phyloP scores from a whole-genome alignment of 2,329 filamentous ascomycete species.

The Phaeosphaeriaceae sp. region DNA sequence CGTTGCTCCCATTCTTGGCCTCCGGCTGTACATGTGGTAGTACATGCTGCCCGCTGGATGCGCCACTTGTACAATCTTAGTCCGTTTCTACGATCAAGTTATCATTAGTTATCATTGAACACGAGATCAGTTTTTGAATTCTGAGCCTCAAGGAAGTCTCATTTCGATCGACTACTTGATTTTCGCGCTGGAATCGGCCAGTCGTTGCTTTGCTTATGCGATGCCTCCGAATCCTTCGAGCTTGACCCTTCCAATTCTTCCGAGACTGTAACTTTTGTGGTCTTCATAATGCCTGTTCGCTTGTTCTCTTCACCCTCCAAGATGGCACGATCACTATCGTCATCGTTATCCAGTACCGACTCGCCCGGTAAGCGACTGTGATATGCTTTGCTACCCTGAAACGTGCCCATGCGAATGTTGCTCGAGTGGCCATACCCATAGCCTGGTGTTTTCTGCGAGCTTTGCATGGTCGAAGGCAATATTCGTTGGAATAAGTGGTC shows the following conservation, averaged over 20 bases:
- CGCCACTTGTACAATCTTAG: too few relatives aligned
- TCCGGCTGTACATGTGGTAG: too few relatives aligned
- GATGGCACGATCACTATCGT: constrained; percentile 36
- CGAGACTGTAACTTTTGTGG: constrained; percentile 27
- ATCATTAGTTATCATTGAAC: not conserved
- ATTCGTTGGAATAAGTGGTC: constrained; percentile 25
- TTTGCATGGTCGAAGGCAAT: constrained; percentile 18
- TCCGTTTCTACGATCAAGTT: too few relatives aligned
- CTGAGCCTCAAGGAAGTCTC: not conserved
- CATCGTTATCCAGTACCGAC: constrained; percentile 29
- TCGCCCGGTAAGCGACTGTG: constrained; percentile 27
- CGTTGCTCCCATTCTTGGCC: too few relatives aligned
- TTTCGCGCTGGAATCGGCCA: not conserved
- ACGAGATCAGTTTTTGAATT: not conserved
- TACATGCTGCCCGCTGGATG: too few relatives aligned
- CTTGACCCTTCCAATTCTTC: constrained; percentile 6
- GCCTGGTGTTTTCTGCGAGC: constrained; percentile 11
- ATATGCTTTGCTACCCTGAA: constrained; percentile 27
- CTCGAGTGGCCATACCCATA: constrained; percentile 19
- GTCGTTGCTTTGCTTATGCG: constrained; percentile 1
- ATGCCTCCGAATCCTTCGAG: not conserved
- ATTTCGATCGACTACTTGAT: not conserved
- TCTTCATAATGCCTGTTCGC: constrained; percentile 29
- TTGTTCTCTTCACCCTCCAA: constrained; percentile 29
- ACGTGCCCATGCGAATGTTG: constrained; percentile 20